A percentile compares a stretch with the other conserved stretches of the same genome.
Conservation (phyloP, 192 early-diverging fungal species). For the Coemansia umbellata region DNA sequence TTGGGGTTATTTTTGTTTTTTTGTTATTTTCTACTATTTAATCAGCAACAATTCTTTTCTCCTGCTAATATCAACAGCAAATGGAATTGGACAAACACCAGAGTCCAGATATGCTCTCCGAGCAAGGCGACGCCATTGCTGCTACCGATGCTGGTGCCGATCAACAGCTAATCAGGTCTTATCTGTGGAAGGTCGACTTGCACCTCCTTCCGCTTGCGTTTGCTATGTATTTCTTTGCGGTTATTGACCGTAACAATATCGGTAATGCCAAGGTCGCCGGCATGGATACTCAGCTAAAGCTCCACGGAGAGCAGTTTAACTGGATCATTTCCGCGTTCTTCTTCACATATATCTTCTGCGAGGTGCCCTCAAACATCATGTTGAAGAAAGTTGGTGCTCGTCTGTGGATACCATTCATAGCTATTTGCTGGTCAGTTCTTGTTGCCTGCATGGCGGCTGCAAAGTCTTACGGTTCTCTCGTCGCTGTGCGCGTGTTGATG, state of each 20-base stretch:
- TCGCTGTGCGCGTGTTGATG: constrained; percentile 39
- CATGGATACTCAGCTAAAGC: constrained; percentile 34
- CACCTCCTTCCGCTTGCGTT: constrained; percentile 55
- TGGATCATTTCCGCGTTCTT: constrained; percentile 59
- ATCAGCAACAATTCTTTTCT: background rate
- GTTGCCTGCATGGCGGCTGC: constrained; percentile 59
- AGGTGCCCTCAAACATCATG: constrained; percentile 60
- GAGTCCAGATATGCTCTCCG: background rate
- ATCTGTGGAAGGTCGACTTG: constrained; percentile 53
- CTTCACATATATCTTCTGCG: constrained; percentile 61
- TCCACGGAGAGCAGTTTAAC: constrained; percentile 48
- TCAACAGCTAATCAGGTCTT: constrained; percentile 17
- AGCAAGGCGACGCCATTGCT: background rate
- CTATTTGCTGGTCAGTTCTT: constrained; percentile 42
- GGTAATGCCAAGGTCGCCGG: constrained; percentile 48
- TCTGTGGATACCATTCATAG: constrained; percentile 47
- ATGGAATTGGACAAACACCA: background rate
- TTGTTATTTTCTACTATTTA: background rate
- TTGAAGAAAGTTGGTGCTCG: constrained; percentile 43
- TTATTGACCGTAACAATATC: constrained; percentile 50
- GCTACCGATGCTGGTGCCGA: background rate
- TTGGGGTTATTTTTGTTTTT: too few species aligned
- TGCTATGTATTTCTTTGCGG: constrained; percentile 45
- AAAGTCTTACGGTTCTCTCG: constrained; percentile 53
- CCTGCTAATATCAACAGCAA: too few species aligned